These are phyloP conservation scores for Rasamsonia emersonii DNA, from an alignment of 2,329 filamentous ascomycete genomes.

Conservation along the genomic window DNA sequence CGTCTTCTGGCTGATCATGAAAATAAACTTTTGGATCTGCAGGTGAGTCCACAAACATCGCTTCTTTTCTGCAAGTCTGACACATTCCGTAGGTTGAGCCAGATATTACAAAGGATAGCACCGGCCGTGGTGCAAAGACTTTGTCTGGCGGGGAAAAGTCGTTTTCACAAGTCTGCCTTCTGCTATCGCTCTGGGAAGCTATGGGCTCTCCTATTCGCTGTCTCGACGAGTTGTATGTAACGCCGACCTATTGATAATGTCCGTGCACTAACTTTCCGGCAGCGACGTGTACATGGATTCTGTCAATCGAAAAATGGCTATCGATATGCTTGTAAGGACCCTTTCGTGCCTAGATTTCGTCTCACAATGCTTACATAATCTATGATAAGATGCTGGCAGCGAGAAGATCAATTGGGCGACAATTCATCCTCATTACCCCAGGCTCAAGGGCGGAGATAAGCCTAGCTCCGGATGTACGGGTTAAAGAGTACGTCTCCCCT, in stretches of 20 bases:
- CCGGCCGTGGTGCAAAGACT: constrained; percentile 78
- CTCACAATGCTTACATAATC: no score
- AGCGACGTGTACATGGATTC: constrained; percentile 97
- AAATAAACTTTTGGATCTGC: constrained; percentile 64
- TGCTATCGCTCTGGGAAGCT: constrained; percentile 91
- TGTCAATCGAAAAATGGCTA: constrained; percentile 87
- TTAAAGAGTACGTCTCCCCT: constrained; percentile 31
- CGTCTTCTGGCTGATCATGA: constrained; percentile 70
- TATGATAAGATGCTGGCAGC: constrained; percentile 64
- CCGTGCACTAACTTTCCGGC: constrained; percentile 11
- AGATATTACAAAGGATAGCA: constrained; percentile 59
- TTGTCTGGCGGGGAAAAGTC: constrained; percentile 96
- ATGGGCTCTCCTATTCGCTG: constrained; percentile 95
- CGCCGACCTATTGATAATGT: not conserved
- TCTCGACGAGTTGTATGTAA: constrained; percentile 73
- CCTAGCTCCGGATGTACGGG: constrained; percentile 35
- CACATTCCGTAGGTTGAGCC: constrained; percentile 46
- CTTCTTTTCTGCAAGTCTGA: constrained; percentile 7
- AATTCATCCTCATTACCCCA: constrained; percentile 94
- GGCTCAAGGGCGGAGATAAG: constrained; percentile 60
- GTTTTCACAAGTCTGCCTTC: constrained; percentile 89
- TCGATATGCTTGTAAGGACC: constrained; percentile 83
- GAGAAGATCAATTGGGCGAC: constrained; percentile 74
- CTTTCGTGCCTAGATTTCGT: no score
- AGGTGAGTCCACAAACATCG: constrained; percentile 39